Percentiles rank a stretch among this genome's conserved stretches.
phyloP scores from a whole-genome alignment of 163 green algal genomes.

The Scenedesmus sp. region DNA sequence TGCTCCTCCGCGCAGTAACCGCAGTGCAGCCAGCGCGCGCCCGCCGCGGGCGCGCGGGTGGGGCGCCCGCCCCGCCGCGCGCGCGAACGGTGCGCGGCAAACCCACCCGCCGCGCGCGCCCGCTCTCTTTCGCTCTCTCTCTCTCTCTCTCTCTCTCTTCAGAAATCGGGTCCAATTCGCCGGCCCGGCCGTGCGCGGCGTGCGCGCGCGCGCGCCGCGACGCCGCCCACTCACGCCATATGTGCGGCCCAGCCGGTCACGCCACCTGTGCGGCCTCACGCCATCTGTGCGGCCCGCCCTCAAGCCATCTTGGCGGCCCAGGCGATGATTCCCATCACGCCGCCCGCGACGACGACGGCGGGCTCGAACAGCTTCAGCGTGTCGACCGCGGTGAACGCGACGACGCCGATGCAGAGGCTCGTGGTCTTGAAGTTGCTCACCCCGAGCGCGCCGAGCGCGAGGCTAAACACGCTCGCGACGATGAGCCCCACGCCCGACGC shows the following conservation, averaged over 20 bases:
- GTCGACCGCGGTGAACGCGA: constrained; percentile 71
- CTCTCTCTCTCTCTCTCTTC: background rate
- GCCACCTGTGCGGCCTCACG: background rate
- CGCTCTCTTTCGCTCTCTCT: background rate
- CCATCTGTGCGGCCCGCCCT: background rate
- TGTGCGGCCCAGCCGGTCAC: background rate
- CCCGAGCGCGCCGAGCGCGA: constrained; percentile 72
- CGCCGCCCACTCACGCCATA: too few species aligned
- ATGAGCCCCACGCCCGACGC: constrained; percentile 88
- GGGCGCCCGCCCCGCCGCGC: too few species aligned
- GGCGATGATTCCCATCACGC: constrained; percentile 73
- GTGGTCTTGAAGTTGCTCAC: constrained; percentile 68
- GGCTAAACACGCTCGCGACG: constrained; percentile 82
- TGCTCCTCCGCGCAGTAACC: too few species aligned
- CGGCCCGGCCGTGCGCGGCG: too few species aligned
- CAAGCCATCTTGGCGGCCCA: constrained; percentile 68
- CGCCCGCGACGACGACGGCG: constrained; percentile 72
- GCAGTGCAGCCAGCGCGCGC: too few species aligned
- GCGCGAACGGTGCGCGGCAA: too few species aligned
- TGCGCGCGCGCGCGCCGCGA: too few species aligned
- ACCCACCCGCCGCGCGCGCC: background rate
- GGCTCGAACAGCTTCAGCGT: constrained; percentile 74
- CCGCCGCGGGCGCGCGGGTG: too few species aligned
- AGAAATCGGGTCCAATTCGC: too few species aligned
- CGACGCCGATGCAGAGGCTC: constrained; percentile 74